Evolutionary conservation across 495 filamentous ascomycete genomes (phyloP), one percentile per base, ranked within the genome.

Genomic region (Extremus antarcticus): DNA sequence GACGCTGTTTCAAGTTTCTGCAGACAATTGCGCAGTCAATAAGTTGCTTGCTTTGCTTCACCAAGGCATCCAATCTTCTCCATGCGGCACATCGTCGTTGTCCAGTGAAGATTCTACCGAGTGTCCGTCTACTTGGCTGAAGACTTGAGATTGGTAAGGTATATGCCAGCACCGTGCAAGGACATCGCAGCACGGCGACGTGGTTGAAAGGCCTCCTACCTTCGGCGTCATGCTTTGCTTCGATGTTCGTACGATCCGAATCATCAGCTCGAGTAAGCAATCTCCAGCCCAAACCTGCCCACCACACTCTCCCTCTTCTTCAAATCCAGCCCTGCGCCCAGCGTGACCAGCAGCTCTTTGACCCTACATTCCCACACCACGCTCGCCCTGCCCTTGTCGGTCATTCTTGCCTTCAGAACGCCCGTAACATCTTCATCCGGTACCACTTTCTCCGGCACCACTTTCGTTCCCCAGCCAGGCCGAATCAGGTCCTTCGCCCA

Each of bases 311-410:
- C 77, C 68, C 83, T 70, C 68, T 81, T 76, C 69, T 81, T 79
- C 62, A 89, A 69, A 72, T 90, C 74, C 69, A 82, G 50, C 67
- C 88, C 84, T 19, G 86, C 84, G 1, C 92, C 92, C 22, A 94
- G 77, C 63, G 87, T 94, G 63, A 97, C 92, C 54, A 98, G 74
- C 43, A 98, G 71, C 63, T 95, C 90, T 71, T 97, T 97, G 45
- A 91, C 74, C 53, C 90, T 76, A 0, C 92, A 92, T 68, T 97
- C 92, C 94, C 94, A 98, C 13, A 97, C 74, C 46, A 96, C 57
- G 2, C 89, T 86, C 29, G 95, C 77, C 55, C 82, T 81, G 66
- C 88, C 83, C 54, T 87, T 84, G 67, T 95, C 88, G 62, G 92
- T 88, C 8, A 96, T 71, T 41, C 86, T 77, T 19, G 90, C 83